These are phyloP conservation scores for Coemansia sp. DNA, from an alignment of 192 early-diverging fungal genomes.

Conservation along the genomic window DNA sequence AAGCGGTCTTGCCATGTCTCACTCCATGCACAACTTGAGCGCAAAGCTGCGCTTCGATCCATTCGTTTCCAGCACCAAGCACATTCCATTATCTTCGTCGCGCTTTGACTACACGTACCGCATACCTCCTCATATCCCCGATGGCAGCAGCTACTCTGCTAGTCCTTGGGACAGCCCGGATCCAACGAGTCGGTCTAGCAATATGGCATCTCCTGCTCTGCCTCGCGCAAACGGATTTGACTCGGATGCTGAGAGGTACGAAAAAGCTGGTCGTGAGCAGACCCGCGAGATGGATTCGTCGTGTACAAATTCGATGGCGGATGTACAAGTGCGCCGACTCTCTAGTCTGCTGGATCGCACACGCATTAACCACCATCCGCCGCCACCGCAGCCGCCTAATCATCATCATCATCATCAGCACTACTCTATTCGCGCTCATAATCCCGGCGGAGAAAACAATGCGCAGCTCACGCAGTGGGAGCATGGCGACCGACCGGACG, in stretches of 20 bases:
- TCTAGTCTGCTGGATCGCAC: background rate
- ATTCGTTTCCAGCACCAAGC: background rate
- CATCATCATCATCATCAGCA: too few relatives aligned
- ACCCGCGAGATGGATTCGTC: background rate
- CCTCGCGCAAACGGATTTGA: background rate
- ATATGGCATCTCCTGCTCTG: background rate
- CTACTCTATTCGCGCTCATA: too few relatives aligned
- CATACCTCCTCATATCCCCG: slow-evolving; percentile 1
- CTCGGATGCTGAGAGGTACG: background rate
- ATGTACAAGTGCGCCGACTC: slow-evolving; percentile 1
- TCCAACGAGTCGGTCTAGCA: background rate
- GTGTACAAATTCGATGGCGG: background rate
- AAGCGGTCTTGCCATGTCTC: background rate
- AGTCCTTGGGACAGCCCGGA: background rate
- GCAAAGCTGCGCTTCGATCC: background rate
- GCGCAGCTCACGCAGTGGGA: background rate
- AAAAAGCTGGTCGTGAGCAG: background rate
- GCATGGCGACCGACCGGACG: background rate
- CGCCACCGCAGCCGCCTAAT: background rate
- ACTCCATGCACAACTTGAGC: background rate
- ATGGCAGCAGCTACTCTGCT: background rate
- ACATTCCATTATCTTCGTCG: slow-evolving; percentile 10
- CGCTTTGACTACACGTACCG: slow-evolving; percentile 17
- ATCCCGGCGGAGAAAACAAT: background rate
- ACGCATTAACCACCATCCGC: background rate